A percentile compares a stretch with the other conserved stretches of the same genome.
Evolutionary conservation across 108 stramenopile genomes (phyloP).

Genomic region (Epithemia pelagica): DNA sequence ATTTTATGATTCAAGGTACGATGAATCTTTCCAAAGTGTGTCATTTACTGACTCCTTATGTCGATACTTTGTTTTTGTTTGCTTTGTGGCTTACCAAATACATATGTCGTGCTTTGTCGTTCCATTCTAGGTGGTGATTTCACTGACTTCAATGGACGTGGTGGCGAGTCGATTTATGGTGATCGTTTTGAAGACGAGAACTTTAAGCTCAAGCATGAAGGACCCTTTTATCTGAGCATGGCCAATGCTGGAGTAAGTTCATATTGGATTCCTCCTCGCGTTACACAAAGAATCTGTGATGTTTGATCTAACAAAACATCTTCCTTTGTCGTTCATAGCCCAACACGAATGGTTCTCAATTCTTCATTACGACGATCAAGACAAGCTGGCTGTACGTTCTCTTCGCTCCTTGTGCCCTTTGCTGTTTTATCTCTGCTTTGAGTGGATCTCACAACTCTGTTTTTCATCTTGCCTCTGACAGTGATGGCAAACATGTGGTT

Average conservation of each 20-base stretch:
- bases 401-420: too few relatives aligned
- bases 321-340: too few relatives aligned
- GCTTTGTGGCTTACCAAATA: background rate
- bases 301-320: too few relatives aligned
- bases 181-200: conserved; percentile 94
- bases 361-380: conserved; percentile 96
- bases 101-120: background rate
- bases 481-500: conserved; percentile 77
- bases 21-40: background rate
- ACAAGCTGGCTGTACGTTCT: conserved; percentile 93
- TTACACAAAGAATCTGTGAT: background rate
- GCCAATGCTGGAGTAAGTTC: conserved; percentile 77
- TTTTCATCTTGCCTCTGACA: too few relatives aligned
- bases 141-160: conserved; percentile 69
- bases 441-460: too few relatives aligned
- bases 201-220: conserved; percentile 69
- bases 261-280: too few relatives aligned
- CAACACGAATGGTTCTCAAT: conserved; percentile 89
- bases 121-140: conserved; percentile 47
- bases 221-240: conserved; percentile 87
- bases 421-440: too few relatives aligned
- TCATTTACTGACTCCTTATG: background rate
- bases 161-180: conserved; percentile 55
- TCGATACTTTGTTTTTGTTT: too few relatives aligned
- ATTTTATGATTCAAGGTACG: conserved; percentile 78